A percentile compares a stretch with the other conserved stretches of the same genome.
These are phyloP conservation scores for Trichoderma polysporum DNA, from an alignment of 2,329 filamentous ascomycete species.

Conservation along the genomic window DNA sequence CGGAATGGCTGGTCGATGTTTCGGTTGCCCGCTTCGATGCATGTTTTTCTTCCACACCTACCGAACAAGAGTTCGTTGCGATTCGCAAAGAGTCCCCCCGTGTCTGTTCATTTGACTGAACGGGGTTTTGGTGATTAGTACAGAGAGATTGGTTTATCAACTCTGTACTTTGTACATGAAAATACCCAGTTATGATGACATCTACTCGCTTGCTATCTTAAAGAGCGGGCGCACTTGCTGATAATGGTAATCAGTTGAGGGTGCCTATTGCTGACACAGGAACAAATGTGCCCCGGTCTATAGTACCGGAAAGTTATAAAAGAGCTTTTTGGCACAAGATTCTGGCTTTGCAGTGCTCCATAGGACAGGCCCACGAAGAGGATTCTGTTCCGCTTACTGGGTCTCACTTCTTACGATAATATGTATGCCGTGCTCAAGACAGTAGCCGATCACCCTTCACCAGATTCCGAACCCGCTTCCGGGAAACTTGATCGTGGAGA, in stretches of 20 bases:
- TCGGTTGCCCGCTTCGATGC: conserved; percentile 14
- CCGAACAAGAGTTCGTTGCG: conserved; percentile 9
- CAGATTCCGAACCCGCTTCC: conserved; percentile 12
- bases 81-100: background rate
- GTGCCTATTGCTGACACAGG: background rate
- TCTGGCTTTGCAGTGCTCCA: background rate
- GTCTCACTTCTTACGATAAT: background rate
- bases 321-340: background rate
- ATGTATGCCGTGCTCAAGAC: conserved; percentile 6
- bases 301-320: background rate
- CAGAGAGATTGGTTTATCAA: background rate
- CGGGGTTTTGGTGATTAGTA: background rate
- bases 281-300: background rate
- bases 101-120: background rate
- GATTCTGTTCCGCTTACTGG: background rate
- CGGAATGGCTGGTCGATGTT: conserved; percentile 18
- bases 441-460: conserved; percentile 13
- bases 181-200: background rate
- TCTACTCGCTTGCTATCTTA: background rate
- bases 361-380: background rate
- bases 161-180: background rate
- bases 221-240: background rate
- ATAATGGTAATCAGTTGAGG: background rate
- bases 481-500: background rate
- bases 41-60: background rate